Base-by-base conservation (phyloP, 2,329 filamentous ascomycete genomes). In the Elsinoe fawcettii region DNA sequence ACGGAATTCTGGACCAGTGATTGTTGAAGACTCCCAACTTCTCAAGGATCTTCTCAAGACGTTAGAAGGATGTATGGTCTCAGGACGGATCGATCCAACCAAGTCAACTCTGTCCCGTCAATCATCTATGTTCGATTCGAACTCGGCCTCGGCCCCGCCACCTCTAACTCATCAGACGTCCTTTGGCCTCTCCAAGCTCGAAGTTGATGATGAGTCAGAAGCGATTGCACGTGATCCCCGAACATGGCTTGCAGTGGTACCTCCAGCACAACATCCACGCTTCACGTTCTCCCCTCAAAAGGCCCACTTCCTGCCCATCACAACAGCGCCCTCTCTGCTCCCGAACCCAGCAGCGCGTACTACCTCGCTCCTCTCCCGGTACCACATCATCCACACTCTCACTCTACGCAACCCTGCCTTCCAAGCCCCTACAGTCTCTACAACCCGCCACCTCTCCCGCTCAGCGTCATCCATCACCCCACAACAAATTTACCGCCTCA, bases 401-500 rank as follows among this genome's bases (percentile, higher is more conserved):
- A 81, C 97, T 16, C 80, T 97, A 39, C 86, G 93, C 51, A 96
- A 96, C 68, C 90, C 96, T 71, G 85, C 88, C 18, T 99, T 99
- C 65, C 91, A 96, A 69, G 84, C 84, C 18, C 90, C 90, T 1
- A 79, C 86, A 18, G 84, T 95, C 57, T 82, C 86, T 6, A 79
- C 74, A 53, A 72, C 73, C 14, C 68, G 68, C n/a, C 76, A 79
- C 1, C 71, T 85, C 1, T 78, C 78, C 61, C 78, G 80, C 39
- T 83, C 83, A 6, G 77, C 80, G 3, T 85, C 85, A 62, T 77
- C 60, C 58, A 80, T 61, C 18, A 75, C 74, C 14, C 47, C 73
- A 12, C 81, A 84, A 66, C 84, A 86, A 70, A 83, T 82, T 30
- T 89, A 96, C 73, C 95, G 88, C 65, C 85, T 99, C 62, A 97